Evolutionary conservation across 2,329 filamentous ascomycete species (phyloP).

Genomic region (Volutella citrinella): DNA sequence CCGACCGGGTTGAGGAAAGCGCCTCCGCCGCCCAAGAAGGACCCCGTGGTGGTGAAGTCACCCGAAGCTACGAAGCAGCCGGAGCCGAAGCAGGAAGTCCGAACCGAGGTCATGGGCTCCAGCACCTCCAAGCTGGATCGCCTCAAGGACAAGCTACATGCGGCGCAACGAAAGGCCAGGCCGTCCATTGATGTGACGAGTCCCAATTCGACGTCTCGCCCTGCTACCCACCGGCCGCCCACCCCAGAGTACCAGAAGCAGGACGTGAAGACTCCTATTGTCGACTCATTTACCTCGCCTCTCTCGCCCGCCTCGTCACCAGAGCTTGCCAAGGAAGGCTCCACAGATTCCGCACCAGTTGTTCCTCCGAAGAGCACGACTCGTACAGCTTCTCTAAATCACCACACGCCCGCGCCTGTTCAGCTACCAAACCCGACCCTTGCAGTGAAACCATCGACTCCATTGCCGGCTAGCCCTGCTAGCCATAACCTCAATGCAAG

Average conservation of each 20-base stretch:
- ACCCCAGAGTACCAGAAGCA: conserved; percentile 48
- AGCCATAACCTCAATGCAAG: no score
- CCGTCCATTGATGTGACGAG: conserved; percentile 21
- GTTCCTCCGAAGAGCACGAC: no score
- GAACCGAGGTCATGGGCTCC: conserved; percentile 30
- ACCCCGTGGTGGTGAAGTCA: no score
- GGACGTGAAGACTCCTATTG: conserved; percentile 36
- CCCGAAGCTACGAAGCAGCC: no score
- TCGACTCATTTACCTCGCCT: conserved; percentile 39
- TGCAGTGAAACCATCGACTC: no score
- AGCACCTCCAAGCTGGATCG: conserved; percentile 30
- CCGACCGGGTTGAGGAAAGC: no score
- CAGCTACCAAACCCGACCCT: no score
- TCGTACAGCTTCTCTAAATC: no score
- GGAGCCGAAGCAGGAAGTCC: conserved; percentile 14
- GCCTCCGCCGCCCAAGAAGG: no score
- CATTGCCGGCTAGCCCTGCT: no score
- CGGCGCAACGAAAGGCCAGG: conserved; percentile 20
- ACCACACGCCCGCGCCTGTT: no score
- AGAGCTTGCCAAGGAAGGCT: conserved; percentile 32
- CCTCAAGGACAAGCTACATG: conserved; percentile 28
- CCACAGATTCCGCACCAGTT: no score
- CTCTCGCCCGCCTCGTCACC: conserved; percentile 45
- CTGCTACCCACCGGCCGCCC: conserved; percentile 37
- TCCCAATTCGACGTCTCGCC: conserved; percentile 16